Conservation (phyloP, 306 rosid species). For the Pyrus communis region DNA sequence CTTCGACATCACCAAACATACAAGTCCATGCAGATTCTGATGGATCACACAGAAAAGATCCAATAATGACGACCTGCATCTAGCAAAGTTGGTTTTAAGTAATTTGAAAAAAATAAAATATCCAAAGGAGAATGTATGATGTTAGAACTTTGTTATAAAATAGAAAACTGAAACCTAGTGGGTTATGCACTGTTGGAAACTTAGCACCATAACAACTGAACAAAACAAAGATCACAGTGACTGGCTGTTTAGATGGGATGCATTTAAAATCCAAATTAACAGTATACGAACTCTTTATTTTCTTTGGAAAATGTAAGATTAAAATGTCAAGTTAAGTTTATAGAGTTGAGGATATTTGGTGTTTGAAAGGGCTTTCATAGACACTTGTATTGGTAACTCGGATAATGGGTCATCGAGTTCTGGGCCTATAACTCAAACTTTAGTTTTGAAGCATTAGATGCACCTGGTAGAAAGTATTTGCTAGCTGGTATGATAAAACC, state of each 20-base stretch:
- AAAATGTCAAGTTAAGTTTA: background rate
- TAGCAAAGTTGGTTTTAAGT: slow-evolving; percentile 16
- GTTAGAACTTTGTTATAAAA: background rate
- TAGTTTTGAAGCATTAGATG: background rate
- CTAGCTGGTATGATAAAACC: background rate
- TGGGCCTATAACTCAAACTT: background rate
- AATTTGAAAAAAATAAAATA: too few relatives aligned
- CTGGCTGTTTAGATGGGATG: background rate
- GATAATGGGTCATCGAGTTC: background rate
- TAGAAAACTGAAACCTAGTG: background rate
- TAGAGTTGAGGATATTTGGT: background rate
- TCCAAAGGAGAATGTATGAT: background rate
- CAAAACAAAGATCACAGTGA: background rate
- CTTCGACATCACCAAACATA: slow-evolving; percentile 85
- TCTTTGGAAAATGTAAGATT: background rate
- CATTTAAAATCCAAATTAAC: background rate
- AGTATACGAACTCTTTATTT: background rate
- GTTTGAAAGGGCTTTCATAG: background rate
- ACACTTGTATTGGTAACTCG: background rate
- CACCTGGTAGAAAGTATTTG: background rate
- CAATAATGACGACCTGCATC: slow-evolving; percentile 70
- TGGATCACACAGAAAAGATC: slow-evolving; percentile 71
- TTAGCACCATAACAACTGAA: background rate
- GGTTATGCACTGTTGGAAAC: background rate
- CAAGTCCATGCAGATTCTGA: slow-evolving; percentile 70